Base-by-base conservation (phyloP, 2,329 filamentous ascomycete genomes). In the Paraphoma chrysanthemicola region DNA sequence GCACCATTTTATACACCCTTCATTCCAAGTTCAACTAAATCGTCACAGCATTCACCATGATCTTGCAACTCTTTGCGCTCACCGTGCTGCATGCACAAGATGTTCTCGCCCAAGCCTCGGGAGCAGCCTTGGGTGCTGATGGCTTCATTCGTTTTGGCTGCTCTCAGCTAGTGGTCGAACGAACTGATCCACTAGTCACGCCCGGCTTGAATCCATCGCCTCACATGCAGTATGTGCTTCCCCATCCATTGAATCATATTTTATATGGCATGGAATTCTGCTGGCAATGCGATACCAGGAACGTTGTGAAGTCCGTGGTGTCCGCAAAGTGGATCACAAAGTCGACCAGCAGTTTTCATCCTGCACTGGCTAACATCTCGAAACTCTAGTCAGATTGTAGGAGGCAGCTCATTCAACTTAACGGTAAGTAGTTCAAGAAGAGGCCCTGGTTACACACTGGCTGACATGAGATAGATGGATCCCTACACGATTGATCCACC, bases 111-210 rank as follows among this genome's bases (percentile, higher is more conserved):
- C 52, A 59, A 48, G 33, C 33, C 10, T 38, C 33, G 10, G 18
- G 31, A 43, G 29, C 38, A 2, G 36, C 23, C 10, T 38, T 50
- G 2, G 56, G 59, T 7, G 6, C 66, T 72, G 8, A 38, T n/a
- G n/a, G 10, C 10, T 38, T 38, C 33, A 38, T 38, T n/a, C 59
- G 66, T 18, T 68, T 68, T 54, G 38, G 58, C 42, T 68, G 66
- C 57, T 60, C 63, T 2, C 63, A 68, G 44, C 59, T 68, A 39
- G 64, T 67, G 49, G 51, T 67, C 29, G 66, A 68, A 6, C 62
- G 66, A 42, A 9, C 66, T 10, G 66, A 68, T 39, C 66, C 66
- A 29, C 50, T 68, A 2, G 73, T 76, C 45, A 72, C 70, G 51
- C 73, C 75, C 0, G 66, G 66, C 28, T 16, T 38, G 10, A 47